A percentile compares a stretch with the other conserved stretches of the same genome.
phyloP scores from a whole-genome alignment of 768 basidiomycete genomes.

The Boletus reticuloceps region DNA sequence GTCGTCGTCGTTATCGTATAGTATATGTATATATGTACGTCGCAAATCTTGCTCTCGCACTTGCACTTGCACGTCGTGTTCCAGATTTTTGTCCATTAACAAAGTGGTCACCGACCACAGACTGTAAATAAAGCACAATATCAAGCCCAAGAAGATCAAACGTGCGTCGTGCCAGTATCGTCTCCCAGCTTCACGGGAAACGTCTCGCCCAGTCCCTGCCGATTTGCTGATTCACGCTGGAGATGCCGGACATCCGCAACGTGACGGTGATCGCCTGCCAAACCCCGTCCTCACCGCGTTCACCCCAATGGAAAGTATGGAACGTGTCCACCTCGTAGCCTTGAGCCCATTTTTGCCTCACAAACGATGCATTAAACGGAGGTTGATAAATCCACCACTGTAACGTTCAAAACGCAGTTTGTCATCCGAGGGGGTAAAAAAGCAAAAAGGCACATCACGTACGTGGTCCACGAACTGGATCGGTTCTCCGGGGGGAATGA shows the following conservation, averaged over 20 bases:
- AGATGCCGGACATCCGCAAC: slow-evolving; percentile 38
- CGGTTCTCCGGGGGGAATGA: slow-evolving; percentile 36
- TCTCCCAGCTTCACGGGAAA: slow-evolving; percentile 18
- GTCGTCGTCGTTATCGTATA: neutral
- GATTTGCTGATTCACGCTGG: slow-evolving; percentile 36
- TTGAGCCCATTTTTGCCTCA: slow-evolving; percentile 43
- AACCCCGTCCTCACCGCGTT: slow-evolving; percentile 30
- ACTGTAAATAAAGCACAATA: too few relatives aligned
- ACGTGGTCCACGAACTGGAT: slow-evolving; percentile 51
- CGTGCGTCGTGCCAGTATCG: neutral
- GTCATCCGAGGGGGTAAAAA: neutral
- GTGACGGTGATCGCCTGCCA: slow-evolving; percentile 35
- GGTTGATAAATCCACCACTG: slow-evolving; percentile 50
- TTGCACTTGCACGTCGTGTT: neutral
- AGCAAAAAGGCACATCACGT: slow-evolving; percentile 7
- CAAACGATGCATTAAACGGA: slow-evolving; percentile 45
- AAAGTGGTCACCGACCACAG: too few relatives aligned
- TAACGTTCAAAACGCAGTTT: neutral
- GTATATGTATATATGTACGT: neutral
- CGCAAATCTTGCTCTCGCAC: neutral
- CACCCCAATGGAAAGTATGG: slow-evolving; percentile 51
- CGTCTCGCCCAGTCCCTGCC: slow-evolving; percentile 33
- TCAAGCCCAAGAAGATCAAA: neutral
- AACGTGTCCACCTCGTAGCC: slow-evolving; percentile 52
- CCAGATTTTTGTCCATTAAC: neutral